These are phyloP conservation scores for Chrysoporthe puriensis DNA, from an alignment of 2,329 filamentous ascomycete genomes.

Conservation along the genomic window DNA sequence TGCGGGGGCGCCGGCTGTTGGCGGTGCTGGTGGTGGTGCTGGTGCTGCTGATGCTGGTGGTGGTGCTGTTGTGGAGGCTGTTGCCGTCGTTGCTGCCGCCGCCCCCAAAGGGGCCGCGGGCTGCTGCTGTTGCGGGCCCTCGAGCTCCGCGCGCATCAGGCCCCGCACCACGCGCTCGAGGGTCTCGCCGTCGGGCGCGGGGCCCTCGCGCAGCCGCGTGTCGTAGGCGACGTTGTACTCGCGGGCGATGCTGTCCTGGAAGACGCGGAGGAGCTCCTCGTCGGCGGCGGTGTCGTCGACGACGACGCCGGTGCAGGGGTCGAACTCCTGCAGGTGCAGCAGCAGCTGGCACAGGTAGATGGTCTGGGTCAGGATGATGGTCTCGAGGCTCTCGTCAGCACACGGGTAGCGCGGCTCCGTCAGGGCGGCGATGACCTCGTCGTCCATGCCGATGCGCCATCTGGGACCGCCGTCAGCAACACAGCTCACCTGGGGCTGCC, in stretches of 20 bases:
- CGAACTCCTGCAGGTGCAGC: slow-evolving; percentile 28
- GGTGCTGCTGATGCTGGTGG: background rate
- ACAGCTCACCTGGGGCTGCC: background rate
- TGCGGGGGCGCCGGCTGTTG: too few species aligned
- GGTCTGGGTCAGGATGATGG: slow-evolving; percentile 29
- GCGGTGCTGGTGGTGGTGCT: too few species aligned
- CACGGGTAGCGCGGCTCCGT: slow-evolving; percentile 27
- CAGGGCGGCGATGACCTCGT: slow-evolving; percentile 27
- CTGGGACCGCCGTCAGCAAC: background rate
- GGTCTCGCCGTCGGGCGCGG: slow-evolving; percentile 25
- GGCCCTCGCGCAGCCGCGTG: slow-evolving; percentile 15
- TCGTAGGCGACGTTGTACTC: slow-evolving; percentile 26
- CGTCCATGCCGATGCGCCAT: slow-evolving; percentile 26
- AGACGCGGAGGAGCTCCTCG: slow-evolving; percentile 27
- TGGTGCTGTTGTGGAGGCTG: slow-evolving; percentile 12
- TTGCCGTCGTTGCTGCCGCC: background rate
- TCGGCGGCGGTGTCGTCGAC: slow-evolving; percentile 18
- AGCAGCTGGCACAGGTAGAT: slow-evolving; percentile 28
- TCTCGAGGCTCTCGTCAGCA: slow-evolving; percentile 26
- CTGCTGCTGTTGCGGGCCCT: slow-evolving; percentile 6
- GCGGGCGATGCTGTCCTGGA: slow-evolving; percentile 27
- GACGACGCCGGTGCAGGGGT: slow-evolving; percentile 23
- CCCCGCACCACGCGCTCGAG: slow-evolving; percentile 28
- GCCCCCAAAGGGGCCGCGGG: background rate
- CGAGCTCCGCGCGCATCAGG: slow-evolving; percentile 24